These are phyloP conservation scores for Saccharomycopsis sp. DNA, from an alignment of 805 yeast genomes.

Conservation along the genomic window DNA sequence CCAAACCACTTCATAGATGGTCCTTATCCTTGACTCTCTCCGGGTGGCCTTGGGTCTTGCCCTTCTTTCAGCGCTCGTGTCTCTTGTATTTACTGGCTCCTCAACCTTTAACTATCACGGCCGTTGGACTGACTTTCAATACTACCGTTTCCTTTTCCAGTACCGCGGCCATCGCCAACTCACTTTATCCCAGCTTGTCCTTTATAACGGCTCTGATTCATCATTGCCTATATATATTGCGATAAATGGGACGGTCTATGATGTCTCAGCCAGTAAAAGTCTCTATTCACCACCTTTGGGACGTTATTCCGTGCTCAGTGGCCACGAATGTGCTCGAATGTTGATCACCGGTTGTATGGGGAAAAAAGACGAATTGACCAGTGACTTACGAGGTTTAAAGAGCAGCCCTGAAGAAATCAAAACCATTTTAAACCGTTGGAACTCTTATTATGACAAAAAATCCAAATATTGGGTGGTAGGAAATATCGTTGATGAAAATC, in stretches of 20 bases:
- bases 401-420: constrained; percentile 28
- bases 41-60: constrained; percentile 37
- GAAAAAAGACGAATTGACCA: constrained; percentile 43
- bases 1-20: not conserved
- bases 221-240: constrained; percentile 46
- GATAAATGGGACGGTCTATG: constrained; percentile 51
- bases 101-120: constrained; percentile 55
- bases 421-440: constrained; percentile 19
- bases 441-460: constrained; percentile 5
- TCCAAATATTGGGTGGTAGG: constrained; percentile 15
- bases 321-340: constrained; percentile 59
- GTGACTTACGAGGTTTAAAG: constrained; percentile 58
- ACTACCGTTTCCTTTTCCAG: constrained; percentile 27
- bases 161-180: constrained; percentile 9
- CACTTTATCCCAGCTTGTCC: constrained; percentile 36
- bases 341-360: constrained; percentile 61
- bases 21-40: constrained; percentile 26
- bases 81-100: constrained; percentile 50
- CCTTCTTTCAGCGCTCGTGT: constrained; percentile 35
- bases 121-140: constrained; percentile 35
- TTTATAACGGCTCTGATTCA: constrained; percentile 40
- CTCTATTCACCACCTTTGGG: constrained; percentile 50
- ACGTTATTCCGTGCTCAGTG: constrained; percentile 45
- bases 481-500: not conserved
- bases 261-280: constrained; percentile 40